phyloP scores from a whole-genome alignment of 257 asterid species.

The Thymus quinquecostatus region DNA sequence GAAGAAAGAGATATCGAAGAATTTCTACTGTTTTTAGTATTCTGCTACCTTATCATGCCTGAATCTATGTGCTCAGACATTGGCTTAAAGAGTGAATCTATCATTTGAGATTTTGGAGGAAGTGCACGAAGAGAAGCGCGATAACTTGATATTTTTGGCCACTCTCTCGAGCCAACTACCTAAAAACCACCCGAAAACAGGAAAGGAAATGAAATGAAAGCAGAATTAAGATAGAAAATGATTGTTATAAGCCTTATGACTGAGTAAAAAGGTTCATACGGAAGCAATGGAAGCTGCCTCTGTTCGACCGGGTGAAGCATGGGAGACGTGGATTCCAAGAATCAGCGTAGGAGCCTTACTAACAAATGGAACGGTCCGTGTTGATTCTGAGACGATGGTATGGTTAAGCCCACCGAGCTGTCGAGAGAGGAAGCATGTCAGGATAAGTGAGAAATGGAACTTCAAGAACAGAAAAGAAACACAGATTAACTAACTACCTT shows the following conservation, averaged over 20 bases:
- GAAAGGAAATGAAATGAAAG: neutral
- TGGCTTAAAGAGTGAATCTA: slow-evolving; percentile 51
- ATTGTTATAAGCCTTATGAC: neutral
- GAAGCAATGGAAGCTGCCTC: slow-evolving; percentile 55
- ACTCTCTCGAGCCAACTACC: slow-evolving; percentile 62
- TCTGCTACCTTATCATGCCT: slow-evolving; percentile 46
- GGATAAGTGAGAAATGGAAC: slow-evolving; percentile 1
- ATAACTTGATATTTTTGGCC: slow-evolving; percentile 61
- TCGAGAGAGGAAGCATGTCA: neutral
- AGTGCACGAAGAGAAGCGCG: slow-evolving; percentile 43
- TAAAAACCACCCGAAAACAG: slow-evolving; percentile 6
- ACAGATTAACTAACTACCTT: slow-evolving; percentile 26
- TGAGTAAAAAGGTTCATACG: slow-evolving; percentile 35
- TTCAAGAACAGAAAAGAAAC: neutral
- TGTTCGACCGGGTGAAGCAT: slow-evolving; percentile 36
- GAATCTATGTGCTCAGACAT: slow-evolving; percentile 43
- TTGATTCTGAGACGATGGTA: slow-evolving; percentile 37
- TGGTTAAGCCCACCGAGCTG: slow-evolving; percentile 58
- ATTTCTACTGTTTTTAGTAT: neutral
- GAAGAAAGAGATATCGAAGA: neutral
- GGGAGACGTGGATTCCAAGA: slow-evolving; percentile 45
- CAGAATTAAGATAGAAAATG: neutral
- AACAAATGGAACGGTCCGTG: slow-evolving; percentile 39
- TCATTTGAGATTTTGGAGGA: slow-evolving; percentile 42
- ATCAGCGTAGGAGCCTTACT: slow-evolving; percentile 55